Base-by-base conservation (phyloP, 768 basidiomycete genomes). In the Lentinula detonsa region DNA sequence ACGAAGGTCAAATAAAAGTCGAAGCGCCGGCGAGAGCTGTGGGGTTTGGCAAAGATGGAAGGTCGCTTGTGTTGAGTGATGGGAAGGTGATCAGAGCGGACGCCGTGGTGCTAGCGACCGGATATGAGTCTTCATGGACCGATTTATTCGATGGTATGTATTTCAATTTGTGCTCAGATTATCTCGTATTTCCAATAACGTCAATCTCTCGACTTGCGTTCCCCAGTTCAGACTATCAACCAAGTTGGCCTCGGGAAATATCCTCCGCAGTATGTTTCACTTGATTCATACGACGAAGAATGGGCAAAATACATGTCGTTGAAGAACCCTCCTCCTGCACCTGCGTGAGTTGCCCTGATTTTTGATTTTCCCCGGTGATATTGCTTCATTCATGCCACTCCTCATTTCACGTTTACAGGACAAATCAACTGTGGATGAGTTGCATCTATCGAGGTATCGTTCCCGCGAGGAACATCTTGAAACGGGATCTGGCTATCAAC, bases 361-460 rank as follows among this genome's bases (percentile, higher is more conserved):
- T n/a, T 4, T 10, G 7, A n/a, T n/a, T 1, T 28, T 21, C 34
- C 1, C 37, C 13, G 0, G 13, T 39, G 13, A 8, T 54, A 8
- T 54, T 10, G 35, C 31, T 18, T 11, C n/a, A 34, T 54, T 40
- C 15, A 2, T 0, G 9, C 34, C 10, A 5, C 34, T 21, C 43
- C 13, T 43, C 21, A 28, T 43, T 2, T 48, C 7, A 40, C 68
- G 1, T 74, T 68, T 73, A 0, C 68, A 56, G 55, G 23, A 11
- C 69, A 2, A 69, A 66, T 3, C 69, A 72, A 6, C 72, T 74
- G 23, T 78, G 75, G 75, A 70, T 76, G 6, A 76, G 82, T 0
- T 80, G 80, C 1, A 75, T 88, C 1, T 84, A 87, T 66, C 78
- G 86, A 11, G 86, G 86, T 5, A 65, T 88, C 3, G 78, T 88